Evolutionary conservation across 805 yeast species (phyloP).

Genomic region (Ogataea polymorpha): DNA sequence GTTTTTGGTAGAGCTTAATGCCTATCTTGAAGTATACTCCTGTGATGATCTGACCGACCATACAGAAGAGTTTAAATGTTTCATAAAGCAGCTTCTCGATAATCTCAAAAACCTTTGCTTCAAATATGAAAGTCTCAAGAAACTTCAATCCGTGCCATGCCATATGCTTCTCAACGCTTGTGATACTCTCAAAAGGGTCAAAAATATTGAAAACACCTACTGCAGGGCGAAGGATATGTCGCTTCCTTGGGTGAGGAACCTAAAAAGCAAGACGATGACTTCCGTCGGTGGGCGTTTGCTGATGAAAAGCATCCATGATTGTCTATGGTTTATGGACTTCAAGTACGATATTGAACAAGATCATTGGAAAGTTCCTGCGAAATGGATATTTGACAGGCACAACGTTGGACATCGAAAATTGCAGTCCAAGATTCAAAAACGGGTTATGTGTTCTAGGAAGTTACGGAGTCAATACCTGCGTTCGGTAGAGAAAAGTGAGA

Average conservation of each 20-base stretch:
- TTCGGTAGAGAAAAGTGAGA: not conserved
- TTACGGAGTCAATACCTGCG: slow-evolving; percentile 3
- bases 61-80: not conserved
- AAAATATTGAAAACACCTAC: slow-evolving; percentile 5
- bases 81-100: slow-evolving; percentile 4
- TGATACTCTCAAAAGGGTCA: slow-evolving; percentile 2
- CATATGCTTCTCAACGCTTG: slow-evolving; percentile 15
- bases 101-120: slow-evolving; percentile 1
- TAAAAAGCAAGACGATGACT: slow-evolving; percentile 6
- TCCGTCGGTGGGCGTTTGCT: slow-evolving; percentile 10
- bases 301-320: slow-evolving; percentile 15
- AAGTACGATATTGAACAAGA: slow-evolving; percentile 6
- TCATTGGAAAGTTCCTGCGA: slow-evolving; percentile 11
- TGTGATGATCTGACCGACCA: not conserved
- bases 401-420: slow-evolving; percentile 10
- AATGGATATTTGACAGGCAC: slow-evolving; percentile 13
- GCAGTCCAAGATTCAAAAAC: slow-evolving; percentile 11
- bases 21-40: slow-evolving; percentile 9
- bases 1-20: slow-evolving; percentile 14
- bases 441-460: slow-evolving; percentile 2
- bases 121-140: slow-evolving; percentile 4
- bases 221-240: slow-evolving; percentile 11
- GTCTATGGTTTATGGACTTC: slow-evolving; percentile 16
- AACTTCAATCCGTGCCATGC: slow-evolving; percentile 12
- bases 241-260: slow-evolving; percentile 12